Evolutionary conservation across 345 rosid species (phyloP), one percentile per base, ranked within the genome.

Genomic region (Lepidium sativum): DNA sequence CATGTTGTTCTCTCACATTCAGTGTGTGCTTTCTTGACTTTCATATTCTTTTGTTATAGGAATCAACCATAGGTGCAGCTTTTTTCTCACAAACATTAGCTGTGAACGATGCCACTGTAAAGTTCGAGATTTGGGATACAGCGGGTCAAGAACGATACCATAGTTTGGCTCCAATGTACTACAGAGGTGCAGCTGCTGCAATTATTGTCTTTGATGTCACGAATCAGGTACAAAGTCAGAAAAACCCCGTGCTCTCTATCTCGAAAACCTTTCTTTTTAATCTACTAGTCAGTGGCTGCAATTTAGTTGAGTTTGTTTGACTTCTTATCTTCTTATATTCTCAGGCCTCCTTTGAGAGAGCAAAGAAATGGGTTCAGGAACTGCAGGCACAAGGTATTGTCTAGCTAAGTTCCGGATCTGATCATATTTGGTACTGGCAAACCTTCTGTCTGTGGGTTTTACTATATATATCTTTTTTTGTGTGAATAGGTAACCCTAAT

Each of bases 111-210:
- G 92, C 92, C 0, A 90, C 95, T 16, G 92, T 94, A 1, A 94
- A 94, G 71, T 94, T 94, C 80, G 99, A 94, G 82, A 94, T 94
- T 11, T 94, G 99, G 99, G 99, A 94, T 77, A 94, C 99, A 32
- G 99, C 99, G 0, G 99, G 99, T 29, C 99, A 94, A 66, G 95
- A 94, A 83, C 80, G 96, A 29, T 94, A 94, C 63, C 99, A 90
- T 69, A 94, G 99, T 72, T 79, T 94, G 76, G 99, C 99, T 49
- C 99, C 99, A 32, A 94, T 94, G 99, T 88, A 94, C 76, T 90
- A 94, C 61, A 80, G 99, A 54, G 96, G 99, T 70, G 99, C 97
- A 54, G 99, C 91, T 3, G 96, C 96, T 56, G 96, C 97, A 17
- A 73, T 94, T 40, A 88, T 94, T 54, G 99, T 90, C 44, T 94